Base-by-base conservation (phyloP, 2,329 filamentous ascomycete genomes). In the Coniochaeta sp. region DNA sequence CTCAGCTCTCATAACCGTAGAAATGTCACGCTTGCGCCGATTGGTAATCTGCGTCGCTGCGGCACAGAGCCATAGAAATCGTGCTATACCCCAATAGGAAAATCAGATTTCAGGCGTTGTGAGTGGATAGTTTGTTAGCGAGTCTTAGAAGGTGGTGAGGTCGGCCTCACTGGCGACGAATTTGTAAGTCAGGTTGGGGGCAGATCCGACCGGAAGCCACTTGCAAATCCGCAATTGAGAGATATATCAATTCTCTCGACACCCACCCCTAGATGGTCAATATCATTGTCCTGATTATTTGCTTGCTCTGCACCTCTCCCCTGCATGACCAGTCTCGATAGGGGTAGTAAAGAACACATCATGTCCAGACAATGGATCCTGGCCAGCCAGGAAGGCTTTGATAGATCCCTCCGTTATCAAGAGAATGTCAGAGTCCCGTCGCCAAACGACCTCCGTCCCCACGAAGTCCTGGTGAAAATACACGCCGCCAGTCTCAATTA, bases 401-500 rank as follows among this genome's bases (percentile, higher is more conserved):
- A 74, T 9, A 64, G 60, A 1, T 74, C 72, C 0, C 68, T 74
- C 14, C 63, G 72, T 52, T 74, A 72, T 34, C 64, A 73, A 22
- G 58, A 68, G 9, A 63, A 71, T 19, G 36, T 69, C 19, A 58
- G 12, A 17, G 31, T 62, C 6, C 56, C 60, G 16, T 62, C 55
- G 4, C 34, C 59, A 54, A 34, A 62, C 14, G 70, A 80, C 59
- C 66, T 86, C 1, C 81, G 80, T 3, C 79, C 85, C 57, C 77
- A 80, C 59, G 83, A 87, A 55, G 83, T 87, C 6, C 73, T 88
- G 8, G 82, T 88, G 64, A 83, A 84, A 68, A 73, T 81, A 2
- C 67, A 77, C 26, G 78, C 74, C 3, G 78, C 75, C 0, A 78
- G 77, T 19, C 68, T 81, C 58, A 81, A 81, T 62, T 80, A 79